phyloP scores from a whole-genome alignment of 306 rosid genomes.

The Phaseolus lunatus region DNA sequence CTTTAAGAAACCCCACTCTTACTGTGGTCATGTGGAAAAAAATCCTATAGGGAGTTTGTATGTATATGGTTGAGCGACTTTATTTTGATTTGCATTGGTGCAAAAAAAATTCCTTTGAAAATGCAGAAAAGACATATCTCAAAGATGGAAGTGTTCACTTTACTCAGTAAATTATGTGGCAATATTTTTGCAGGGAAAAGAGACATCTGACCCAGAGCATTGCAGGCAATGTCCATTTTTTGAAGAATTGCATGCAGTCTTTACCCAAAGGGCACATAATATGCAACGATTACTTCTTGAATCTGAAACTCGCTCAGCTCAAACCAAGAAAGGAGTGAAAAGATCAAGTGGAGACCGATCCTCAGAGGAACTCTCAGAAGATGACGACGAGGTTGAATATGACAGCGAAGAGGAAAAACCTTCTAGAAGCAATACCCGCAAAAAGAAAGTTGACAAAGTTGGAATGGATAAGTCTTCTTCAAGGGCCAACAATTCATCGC shows the following conservation, averaged over 20 bases:
- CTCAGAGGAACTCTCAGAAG: constrained; percentile 75
- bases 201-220: constrained; percentile 80
- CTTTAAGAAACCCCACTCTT: not conserved
- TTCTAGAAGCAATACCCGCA: constrained; percentile 61
- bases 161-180: not conserved
- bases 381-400: constrained; percentile 61
- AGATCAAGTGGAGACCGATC: constrained; percentile 57
- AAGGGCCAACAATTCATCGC: constrained; percentile 45
- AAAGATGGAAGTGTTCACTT: constrained; percentile 3
- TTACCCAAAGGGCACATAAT: constrained; percentile 70
- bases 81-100: not conserved
- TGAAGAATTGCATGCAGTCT: constrained; percentile 83
- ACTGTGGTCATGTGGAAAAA: not conserved
- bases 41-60: not conserved
- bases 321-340: constrained; percentile 63
- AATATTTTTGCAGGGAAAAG: constrained; percentile 72
- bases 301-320: constrained; percentile 66
- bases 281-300: constrained; percentile 74
- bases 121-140: constrained; percentile 10
- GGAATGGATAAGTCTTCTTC: constrained; percentile 59
- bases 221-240: constrained; percentile 81
- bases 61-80: constrained; percentile 9
- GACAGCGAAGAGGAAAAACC: constrained; percentile 68
- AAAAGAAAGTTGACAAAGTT: constrained; percentile 70
- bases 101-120: not conserved